phyloP scores from a whole-genome alignment of 1,284 basidiomycete genomes.

The Leccinum subatratum region DNA sequence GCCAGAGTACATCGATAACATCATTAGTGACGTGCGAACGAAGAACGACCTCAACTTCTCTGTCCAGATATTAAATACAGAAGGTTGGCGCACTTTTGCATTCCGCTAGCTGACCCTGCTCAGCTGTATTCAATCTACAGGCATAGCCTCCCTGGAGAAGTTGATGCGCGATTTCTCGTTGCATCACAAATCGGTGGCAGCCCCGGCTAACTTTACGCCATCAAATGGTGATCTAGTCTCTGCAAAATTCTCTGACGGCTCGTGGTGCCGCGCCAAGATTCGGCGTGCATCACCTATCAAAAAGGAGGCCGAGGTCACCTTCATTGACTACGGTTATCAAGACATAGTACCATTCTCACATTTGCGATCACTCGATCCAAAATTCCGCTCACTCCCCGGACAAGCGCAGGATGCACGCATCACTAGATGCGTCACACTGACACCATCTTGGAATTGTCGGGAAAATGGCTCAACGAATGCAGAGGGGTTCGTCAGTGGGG shows the following conservation, averaged over 20 bases:
- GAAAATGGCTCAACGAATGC: conserved; percentile 36
- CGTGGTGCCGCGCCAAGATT: conserved; percentile 92
- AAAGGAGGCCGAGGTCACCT: conserved; percentile 84
- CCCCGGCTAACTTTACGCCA: conserved; percentile 67
- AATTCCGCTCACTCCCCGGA: conserved; percentile 80
- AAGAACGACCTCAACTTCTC: conserved; percentile 80
- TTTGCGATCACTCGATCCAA: conserved; percentile 78
- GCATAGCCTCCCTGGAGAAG: conserved; percentile 83
- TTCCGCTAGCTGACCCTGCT: conserved; percentile 6
- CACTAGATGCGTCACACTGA: conserved; percentile 31
- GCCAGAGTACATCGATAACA: conserved; percentile 84
- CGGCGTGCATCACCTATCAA: conserved; percentile 76
- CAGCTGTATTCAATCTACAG: conserved; percentile 35
- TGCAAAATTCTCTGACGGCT: conserved; percentile 83
- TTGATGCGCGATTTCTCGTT: conserved; percentile 91
- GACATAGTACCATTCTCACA: conserved; percentile 73
- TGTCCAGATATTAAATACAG: conserved; percentile 85
- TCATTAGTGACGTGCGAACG: conserved; percentile 84
- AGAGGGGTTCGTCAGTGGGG: conserved; percentile 30
- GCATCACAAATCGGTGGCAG: conserved; percentile 66
- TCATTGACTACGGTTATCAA: conserved; percentile 88
- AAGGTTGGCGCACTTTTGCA: conserved; percentile 49
- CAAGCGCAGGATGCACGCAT: conserved; percentile 77
- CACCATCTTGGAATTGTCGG: conserved; percentile 33
- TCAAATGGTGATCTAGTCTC: conserved; percentile 85